Conservation (phyloP, 768 basidiomycete genomes). For the Chlorophyllum brunneum region DNA sequence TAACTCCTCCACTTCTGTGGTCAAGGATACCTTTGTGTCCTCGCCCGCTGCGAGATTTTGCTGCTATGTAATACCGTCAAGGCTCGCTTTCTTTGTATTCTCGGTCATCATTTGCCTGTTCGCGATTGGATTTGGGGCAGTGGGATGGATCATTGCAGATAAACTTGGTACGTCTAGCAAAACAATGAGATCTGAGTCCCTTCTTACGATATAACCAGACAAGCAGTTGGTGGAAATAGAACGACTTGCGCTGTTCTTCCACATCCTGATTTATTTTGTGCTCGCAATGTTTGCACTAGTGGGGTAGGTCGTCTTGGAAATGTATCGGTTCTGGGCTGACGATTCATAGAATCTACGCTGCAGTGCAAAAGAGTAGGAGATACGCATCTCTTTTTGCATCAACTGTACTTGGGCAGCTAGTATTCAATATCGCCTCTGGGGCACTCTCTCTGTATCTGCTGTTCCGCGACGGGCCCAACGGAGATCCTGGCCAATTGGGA, state of each 20-base stretch:
- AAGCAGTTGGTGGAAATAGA: slow-evolving; percentile 16
- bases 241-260: slow-evolving; percentile 18
- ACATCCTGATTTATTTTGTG: slow-evolving; percentile 17
- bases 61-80: slow-evolving; percentile 13
- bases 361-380: slow-evolving; percentile 8
- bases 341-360: slow-evolving; percentile 17
- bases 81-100: slow-evolving; percentile 12
- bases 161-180: slow-evolving; percentile 12
- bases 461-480: slow-evolving; percentile 16
- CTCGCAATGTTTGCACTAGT: slow-evolving; percentile 16
- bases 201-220: slow-evolving; percentile 1
- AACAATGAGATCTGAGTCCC: not conserved
- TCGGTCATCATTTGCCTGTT: slow-evolving; percentile 10
- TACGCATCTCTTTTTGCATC: slow-evolving; percentile 18
- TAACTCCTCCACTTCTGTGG: not conserved
- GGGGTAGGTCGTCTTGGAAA: slow-evolving; percentile 14
- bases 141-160: slow-evolving; percentile 9
- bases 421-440: slow-evolving; percentile 25
- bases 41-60: not conserved
- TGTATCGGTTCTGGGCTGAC: no score
- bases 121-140: slow-evolving; percentile 9
- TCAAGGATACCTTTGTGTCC: not conserved
- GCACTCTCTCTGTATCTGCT: slow-evolving; percentile 24
- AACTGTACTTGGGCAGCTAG: slow-evolving; percentile 23
- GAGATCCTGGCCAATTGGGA: not conserved